Evolutionary conservation across 2,329 filamentous ascomycete genomes (phyloP), one percentile per base, ranked within the genome.

Genomic region (Exophiala calicioides): DNA sequence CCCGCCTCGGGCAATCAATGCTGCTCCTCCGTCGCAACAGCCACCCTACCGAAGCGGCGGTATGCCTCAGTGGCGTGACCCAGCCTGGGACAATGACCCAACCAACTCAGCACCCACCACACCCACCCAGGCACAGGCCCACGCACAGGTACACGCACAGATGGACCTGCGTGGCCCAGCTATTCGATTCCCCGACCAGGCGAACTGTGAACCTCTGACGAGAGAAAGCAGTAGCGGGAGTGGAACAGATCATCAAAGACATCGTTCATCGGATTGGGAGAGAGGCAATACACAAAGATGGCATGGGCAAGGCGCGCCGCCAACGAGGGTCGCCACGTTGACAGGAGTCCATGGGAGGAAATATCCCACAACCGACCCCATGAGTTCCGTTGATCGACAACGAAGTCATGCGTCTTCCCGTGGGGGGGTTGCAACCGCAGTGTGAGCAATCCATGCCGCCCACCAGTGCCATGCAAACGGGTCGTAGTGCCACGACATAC

Each of bases 271-370:
- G 4, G 54, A 57, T 15, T 45, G 33, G 34, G 50, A 57, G 24
- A 44, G 47, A 37, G 35, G 45, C 12, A 32, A 23, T 31, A 18
- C 40, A 29, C 50, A 55, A n/a, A 44, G 44, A 42, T 44, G 40
- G 32, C 44, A 42, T 9, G 27, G n/a, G 10, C 38, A 31, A 24
- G 30, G 34, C 16, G 43, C 33, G 3, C 27, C 44, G 4, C 15
- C 47, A 19, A 24, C 46, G 7, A 50, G 57, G 16, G 34, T 56
- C n/a, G 36, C 47, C 5, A 59, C 57, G 9, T 32, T 59, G 21
- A 50, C 50, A 9, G 57, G 57, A 13, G 57, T 59, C 6, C 48
- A 50, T 29, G 57, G 57, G 8, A 47, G 57, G 31, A 51, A 50
- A 45, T 59, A 59, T 50, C 50, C 55, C 29, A 55, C 49, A 15